Evolutionary conservation across 1,139 yeast genomes (phyloP).

Genomic region (Suhomyces kunorum): DNA sequence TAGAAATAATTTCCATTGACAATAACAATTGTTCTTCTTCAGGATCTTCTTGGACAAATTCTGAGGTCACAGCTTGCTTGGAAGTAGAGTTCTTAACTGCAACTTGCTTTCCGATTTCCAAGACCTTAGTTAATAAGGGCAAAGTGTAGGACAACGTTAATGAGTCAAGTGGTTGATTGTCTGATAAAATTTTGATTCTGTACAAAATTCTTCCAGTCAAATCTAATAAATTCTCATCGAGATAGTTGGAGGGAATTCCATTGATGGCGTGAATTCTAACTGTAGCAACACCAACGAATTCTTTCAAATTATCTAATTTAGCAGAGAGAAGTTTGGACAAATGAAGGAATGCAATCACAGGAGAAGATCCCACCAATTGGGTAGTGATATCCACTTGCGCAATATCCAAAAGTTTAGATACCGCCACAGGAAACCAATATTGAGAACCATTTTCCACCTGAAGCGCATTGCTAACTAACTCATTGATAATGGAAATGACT

Average conservation of each 20-base stretch:
- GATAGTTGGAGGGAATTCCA: conserved; percentile 42
- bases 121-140: conserved; percentile 67
- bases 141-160: conserved; percentile 69
- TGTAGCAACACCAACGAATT: conserved; percentile 66
- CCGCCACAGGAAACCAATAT: conserved; percentile 72
- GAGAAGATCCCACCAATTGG: conserved; percentile 41
- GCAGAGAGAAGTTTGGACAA: conserved; percentile 46
- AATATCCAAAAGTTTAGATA: conserved; percentile 46
- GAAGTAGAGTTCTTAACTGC: conserved; percentile 52
- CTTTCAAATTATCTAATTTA: conserved; percentile 53
- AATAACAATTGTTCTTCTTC: conserved; percentile 84
- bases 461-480: conserved; percentile 52
- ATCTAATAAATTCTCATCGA: conserved; percentile 54
- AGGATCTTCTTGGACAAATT: conserved; percentile 74
- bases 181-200: conserved; percentile 72
- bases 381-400: conserved; percentile 36
- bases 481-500: conserved; percentile 53
- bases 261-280: conserved; percentile 52
- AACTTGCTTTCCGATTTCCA: conserved; percentile 59
- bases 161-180: conserved; percentile 69
- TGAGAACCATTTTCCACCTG: conserved; percentile 67
- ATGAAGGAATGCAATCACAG: conserved; percentile 41
- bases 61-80: conserved; percentile 54
- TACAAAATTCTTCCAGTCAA: conserved; percentile 68
- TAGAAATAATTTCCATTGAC: conserved; percentile 73